Evolutionary conservation across 2,329 filamentous ascomycete genomes (phyloP).

Genomic region (Mariannaea sp.): DNA sequence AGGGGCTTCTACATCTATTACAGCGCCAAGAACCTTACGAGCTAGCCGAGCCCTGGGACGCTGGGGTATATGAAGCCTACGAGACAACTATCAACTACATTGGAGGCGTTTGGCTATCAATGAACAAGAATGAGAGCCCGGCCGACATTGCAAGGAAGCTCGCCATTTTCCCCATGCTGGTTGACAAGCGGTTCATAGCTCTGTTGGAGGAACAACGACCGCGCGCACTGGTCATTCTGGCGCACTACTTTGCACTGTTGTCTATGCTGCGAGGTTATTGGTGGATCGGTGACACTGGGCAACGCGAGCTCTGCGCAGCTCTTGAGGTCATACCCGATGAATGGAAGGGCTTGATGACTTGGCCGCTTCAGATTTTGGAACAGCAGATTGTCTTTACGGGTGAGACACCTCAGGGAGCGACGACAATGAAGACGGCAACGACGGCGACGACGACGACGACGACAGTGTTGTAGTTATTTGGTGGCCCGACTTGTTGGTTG

Average conservation of each 20-base stretch:
- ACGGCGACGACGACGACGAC: too few species aligned
- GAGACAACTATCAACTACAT: constrained; percentile 8
- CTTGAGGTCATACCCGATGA: not conserved
- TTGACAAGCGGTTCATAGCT: constrained; percentile 10
- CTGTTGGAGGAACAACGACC: constrained; percentile 11
- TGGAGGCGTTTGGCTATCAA: constrained; percentile 6
- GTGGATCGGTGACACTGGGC: constrained; percentile 10
- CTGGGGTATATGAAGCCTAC: constrained; percentile 9
- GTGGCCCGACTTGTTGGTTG: not conserved
- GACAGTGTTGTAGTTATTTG: too few species aligned
- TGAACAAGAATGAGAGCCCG: constrained; percentile 9
- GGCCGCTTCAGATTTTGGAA: constrained; percentile 15
- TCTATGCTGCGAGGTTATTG: constrained; percentile 10
- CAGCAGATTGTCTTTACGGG: constrained; percentile 15
- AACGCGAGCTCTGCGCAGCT: constrained; percentile 6
- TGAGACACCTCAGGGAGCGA: not conserved
- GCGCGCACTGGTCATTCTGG: constrained; percentile 11
- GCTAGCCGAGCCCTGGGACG: not conserved
- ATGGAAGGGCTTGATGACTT: constrained; percentile 12
- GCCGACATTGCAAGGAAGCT: constrained; percentile 2
- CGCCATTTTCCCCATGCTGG: constrained; percentile 4
- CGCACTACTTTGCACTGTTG: constrained; percentile 16
- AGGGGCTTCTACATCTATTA: constrained; percentile 6
- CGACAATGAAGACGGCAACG: too few species aligned
- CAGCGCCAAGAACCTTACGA: constrained; percentile 2